Evolutionary conservation across 108 stramenopile species (phyloP).

Genomic region (Stephanodiscus minutulus): DNA sequence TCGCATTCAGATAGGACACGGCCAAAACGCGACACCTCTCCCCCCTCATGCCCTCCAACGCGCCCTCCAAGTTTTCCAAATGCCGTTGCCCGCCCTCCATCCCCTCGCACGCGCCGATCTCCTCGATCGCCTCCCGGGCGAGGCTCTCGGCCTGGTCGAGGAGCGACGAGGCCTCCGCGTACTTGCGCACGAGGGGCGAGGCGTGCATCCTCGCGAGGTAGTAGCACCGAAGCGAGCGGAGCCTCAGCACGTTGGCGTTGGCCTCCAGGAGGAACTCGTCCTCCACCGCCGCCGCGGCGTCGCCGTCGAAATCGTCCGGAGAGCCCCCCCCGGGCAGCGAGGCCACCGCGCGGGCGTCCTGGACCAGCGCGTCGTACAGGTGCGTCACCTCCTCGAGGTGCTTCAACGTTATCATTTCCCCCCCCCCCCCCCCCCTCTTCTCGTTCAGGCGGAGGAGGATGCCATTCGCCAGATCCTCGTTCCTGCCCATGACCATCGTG

Average conservation of each 20-base stretch:
- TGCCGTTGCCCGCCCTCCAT: slow-evolving; percentile 62
- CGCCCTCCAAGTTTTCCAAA: slow-evolving; percentile 55
- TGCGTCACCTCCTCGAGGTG: slow-evolving; percentile 65
- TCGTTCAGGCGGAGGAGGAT: slow-evolving; percentile 29
- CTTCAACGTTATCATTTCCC: slow-evolving; percentile 39
- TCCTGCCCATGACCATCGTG: slow-evolving; percentile 51
- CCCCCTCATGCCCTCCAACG: slow-evolving; percentile 43
- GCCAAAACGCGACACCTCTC: slow-evolving; percentile 49
- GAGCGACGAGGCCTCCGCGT: slow-evolving; percentile 57
- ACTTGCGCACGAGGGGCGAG: slow-evolving; percentile 41
- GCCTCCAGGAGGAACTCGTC: slow-evolving; percentile 79
- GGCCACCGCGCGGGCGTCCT: slow-evolving; percentile 70
- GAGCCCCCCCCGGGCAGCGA: slow-evolving; percentile 53
- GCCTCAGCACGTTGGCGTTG: slow-evolving; percentile 72
- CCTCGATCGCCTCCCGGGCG: slow-evolving; percentile 68
- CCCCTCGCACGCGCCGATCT: slow-evolving; percentile 82
- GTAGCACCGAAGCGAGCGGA: slow-evolving; percentile 71
- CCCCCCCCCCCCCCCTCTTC: slow-evolving; percentile 28
- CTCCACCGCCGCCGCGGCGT: slow-evolving; percentile 40
- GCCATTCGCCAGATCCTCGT: slow-evolving; percentile 52
- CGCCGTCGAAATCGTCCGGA: slow-evolving; percentile 25
- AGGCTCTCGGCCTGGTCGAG: slow-evolving; percentile 62
- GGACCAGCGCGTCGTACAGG: slow-evolving; percentile 77
- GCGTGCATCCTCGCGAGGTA: slow-evolving; percentile 60
- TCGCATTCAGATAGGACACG: slow-evolving; percentile 31